phyloP scores from a whole-genome alignment of 495 filamentous ascomycete genomes.

The Apodospora peruviana region DNA sequence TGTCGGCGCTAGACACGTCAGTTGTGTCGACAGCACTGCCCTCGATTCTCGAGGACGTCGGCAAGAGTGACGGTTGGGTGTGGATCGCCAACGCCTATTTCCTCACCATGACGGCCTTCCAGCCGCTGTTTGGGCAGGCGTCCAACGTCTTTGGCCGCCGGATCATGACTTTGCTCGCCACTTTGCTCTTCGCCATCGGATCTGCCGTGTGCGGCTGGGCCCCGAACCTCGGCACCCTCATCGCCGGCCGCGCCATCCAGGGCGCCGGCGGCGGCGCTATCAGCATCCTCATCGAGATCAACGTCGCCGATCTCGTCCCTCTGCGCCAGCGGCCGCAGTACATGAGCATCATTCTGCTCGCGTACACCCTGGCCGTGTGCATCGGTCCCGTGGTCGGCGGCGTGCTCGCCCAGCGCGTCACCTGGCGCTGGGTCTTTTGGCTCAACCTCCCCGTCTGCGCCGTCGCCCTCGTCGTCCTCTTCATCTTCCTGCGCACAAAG shows the following conservation, averaged over 20 bases:
- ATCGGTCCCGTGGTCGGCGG: slow-evolving; percentile 70
- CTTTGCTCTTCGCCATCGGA: slow-evolving; percentile 34
- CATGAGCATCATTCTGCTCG: slow-evolving; percentile 44
- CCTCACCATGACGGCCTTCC: slow-evolving; percentile 13
- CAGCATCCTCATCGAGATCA: slow-evolving; percentile 66
- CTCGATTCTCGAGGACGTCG: slow-evolving; percentile 28
- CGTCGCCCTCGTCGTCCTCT: slow-evolving; percentile 18
- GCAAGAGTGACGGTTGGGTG: slow-evolving; percentile 30
- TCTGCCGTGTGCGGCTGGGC: slow-evolving; percentile 33
- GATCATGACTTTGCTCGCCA: slow-evolving; percentile 2
- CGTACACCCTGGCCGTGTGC: slow-evolving; percentile 58
- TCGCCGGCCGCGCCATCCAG: slow-evolving; percentile 69
- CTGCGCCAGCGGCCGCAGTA: slow-evolving; percentile 53
- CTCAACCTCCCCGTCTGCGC: slow-evolving; percentile 28
- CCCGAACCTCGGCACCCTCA: slow-evolving; percentile 48
- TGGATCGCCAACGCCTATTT: slow-evolving; percentile 40
- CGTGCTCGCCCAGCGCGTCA: slow-evolving; percentile 47
- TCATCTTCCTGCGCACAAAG: slow-evolving; percentile 26
- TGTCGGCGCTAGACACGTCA: slow-evolving; percentile 35
- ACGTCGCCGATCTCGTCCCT: slow-evolving; percentile 65
- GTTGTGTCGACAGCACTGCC: slow-evolving; percentile 41
- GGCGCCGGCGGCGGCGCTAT: slow-evolving; percentile 75
- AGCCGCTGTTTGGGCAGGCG: slow-evolving; percentile 13
- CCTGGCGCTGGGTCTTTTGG: slow-evolving; percentile 36
- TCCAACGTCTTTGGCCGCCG: slow-evolving; percentile 16